phyloP scores from a whole-genome alignment of 768 basidiomycete genomes.

The Boletus sensibilis region DNA sequence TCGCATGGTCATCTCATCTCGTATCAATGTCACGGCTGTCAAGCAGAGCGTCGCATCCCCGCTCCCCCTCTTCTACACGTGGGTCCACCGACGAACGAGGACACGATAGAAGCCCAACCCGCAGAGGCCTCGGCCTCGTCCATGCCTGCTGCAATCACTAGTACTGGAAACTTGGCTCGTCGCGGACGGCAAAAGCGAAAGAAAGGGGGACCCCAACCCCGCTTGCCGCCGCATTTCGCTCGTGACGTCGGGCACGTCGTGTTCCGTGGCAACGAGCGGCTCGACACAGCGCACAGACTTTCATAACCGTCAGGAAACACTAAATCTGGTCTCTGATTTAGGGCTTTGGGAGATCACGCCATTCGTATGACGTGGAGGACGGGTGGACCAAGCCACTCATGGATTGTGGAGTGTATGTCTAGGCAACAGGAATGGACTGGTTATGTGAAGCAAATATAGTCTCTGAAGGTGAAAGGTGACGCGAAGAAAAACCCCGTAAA shows the following conservation, averaged over 20 bases:
- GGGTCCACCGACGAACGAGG: not conserved
- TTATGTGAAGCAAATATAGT: not conserved
- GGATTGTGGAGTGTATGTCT: not conserved
- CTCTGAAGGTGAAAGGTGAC: not conserved
- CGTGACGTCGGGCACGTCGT: conserved; percentile 63
- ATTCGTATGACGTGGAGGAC: not conserved
- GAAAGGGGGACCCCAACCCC: conserved; percentile 32
- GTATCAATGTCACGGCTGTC: conserved; percentile 61
- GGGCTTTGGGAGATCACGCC: not conserved
- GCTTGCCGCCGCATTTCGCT: conserved; percentile 59
- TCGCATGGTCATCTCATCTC: conserved; percentile 55
- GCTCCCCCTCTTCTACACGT: conserved; percentile 48
- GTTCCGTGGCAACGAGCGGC: conserved; percentile 59
- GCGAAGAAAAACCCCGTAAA: not conserved
- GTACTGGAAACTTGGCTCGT: not conserved
- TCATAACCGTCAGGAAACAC: not conserved
- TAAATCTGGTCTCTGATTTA: not conserved
- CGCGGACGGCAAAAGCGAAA: conserved; percentile 6
- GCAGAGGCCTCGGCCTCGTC: not conserved
- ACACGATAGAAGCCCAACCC: not conserved
- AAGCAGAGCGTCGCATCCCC: conserved; percentile 61
- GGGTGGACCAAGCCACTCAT: conserved; percentile 1
- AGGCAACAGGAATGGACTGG: not conserved
- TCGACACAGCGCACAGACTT: conserved; percentile 19
- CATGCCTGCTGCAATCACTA: not conserved